Base-by-base conservation (phyloP, 1,139 yeast genomes). In the Saccharomyces hybrid region DNA sequence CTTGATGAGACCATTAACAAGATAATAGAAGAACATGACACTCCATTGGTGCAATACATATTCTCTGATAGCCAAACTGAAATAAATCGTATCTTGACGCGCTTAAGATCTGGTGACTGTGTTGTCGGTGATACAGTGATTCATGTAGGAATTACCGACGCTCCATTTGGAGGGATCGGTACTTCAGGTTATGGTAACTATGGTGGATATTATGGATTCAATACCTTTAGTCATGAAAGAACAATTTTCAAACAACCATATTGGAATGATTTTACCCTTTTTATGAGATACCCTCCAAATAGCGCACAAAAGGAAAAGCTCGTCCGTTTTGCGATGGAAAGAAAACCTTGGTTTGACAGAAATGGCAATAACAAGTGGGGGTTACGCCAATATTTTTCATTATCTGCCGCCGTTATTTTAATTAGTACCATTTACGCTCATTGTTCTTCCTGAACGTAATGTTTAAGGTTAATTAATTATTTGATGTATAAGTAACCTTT, bases 91-190 rank as follows among this genome's bases (percentile, higher is more conserved):
- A 79, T 90, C 54, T 71, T 79, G 57, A 70, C 73, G 6, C 66
- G 75, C 16, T 74, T 89, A 26, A 79, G 95, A 64, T 84, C 95
- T 0, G 98, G 98, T 27, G 89, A 81, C 11, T 75, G 83, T 14
- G 69, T 82, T 49, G 74, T 88, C 58, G 89, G 90, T 66, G 97
- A 91, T 60, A 78, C 84, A 0, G 56, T 89, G 54, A 61, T 88
- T 65, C 96, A 90, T 58, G 90, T 81, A 48, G 91, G 81, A 0
- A 76, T 88, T 55, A 62, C 77, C n/a, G 78, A 78, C 56, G 81
- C 89, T 5, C 98, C 98, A 31, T 91, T 93, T 72, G 98, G 98
- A 47, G 99, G 99, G 44, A 73, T 90, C 56, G 97, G 98, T 19
- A 70, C 72, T 31, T 88, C 96, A 0, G 99, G 99, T 0, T 73